These are phyloP conservation scores for Penicillium pancosmium DNA, from an alignment of 495 filamentous ascomycete species.

Conservation along the genomic window DNA sequence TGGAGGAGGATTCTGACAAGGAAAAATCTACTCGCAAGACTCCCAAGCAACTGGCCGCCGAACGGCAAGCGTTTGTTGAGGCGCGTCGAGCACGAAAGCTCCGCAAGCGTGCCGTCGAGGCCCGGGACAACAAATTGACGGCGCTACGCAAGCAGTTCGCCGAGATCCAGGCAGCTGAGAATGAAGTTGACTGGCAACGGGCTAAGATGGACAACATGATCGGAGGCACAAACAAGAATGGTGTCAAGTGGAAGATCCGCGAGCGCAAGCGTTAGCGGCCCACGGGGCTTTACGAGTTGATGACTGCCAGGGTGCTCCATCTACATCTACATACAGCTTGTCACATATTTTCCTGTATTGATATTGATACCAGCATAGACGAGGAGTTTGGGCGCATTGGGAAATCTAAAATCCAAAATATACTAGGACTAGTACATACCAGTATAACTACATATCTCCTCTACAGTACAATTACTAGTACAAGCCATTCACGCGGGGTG, in stretches of 20 bases:
- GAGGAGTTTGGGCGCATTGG: constrained; percentile 23
- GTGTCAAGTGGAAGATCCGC: constrained; percentile 79
- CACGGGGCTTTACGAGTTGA: constrained; percentile 27
- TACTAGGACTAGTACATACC: not conserved
- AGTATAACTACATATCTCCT: too few species aligned
- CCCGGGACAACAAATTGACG: constrained; percentile 57
- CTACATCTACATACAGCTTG: constrained; percentile 8
- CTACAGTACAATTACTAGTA: too few species aligned
- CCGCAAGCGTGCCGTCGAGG: constrained; percentile 52
- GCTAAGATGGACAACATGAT: constrained; percentile 81
- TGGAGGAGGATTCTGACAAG: constrained; percentile 32
- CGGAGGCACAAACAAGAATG: constrained; percentile 77
- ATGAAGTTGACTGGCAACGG: constrained; percentile 74
- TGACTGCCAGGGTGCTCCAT: constrained; percentile 21
- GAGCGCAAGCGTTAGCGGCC: constrained; percentile 71
- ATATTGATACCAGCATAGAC: constrained; percentile 32
- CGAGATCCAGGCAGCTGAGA: constrained; percentile 71
- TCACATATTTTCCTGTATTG: constrained; percentile 8
- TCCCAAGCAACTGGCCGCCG: constrained; percentile 43
- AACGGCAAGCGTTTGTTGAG: constrained; percentile 44
- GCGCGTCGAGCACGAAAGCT: constrained; percentile 48
- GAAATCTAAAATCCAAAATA: constrained; percentile 2
- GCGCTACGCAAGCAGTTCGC: constrained; percentile 68
- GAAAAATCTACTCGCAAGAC: constrained; percentile 35
- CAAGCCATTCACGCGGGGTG: not conserved